Percentiles rank a stretch among this genome's conserved stretches.
phyloP scores from a whole-genome alignment of 2,329 filamentous ascomycete species.

The Hypoxylon sp. region DNA sequence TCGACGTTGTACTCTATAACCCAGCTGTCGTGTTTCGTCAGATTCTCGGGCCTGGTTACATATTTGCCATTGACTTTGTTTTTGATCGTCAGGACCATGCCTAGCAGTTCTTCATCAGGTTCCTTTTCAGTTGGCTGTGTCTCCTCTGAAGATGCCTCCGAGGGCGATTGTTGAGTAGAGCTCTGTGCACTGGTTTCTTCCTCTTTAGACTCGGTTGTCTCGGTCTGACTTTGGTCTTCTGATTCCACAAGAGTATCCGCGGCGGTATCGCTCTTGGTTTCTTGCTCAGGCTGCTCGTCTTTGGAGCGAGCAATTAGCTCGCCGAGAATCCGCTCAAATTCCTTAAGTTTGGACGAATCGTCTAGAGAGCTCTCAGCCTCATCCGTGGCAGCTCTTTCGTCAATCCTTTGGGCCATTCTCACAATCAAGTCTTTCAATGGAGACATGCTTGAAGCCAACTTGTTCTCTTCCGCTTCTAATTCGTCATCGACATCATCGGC shows the following conservation, averaged over 20 bases:
- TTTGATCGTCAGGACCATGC: constrained; percentile 77
- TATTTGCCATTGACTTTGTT: constrained; percentile 77
- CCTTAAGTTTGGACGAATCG: constrained; percentile 58
- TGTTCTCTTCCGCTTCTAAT: constrained; percentile 39
- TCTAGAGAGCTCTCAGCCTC: constrained; percentile 46
- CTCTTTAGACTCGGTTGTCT: constrained; percentile 11
- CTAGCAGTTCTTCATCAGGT: constrained; percentile 63
- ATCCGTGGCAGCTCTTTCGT: constrained; percentile 49
- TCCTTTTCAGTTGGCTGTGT: constrained; percentile 26
- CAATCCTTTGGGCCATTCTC: constrained; percentile 62
- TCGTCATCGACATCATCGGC: constrained; percentile 43
- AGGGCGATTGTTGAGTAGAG: constrained; percentile 17
- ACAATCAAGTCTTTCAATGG: constrained; percentile 62
- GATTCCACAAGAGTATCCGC: constrained; percentile 10
- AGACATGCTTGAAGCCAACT: constrained; percentile 53
- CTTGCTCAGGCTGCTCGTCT: constrained; percentile 29
- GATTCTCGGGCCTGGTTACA: constrained; percentile 69
- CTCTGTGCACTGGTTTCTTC: neutral
- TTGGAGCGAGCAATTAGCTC: constrained; percentile 59
- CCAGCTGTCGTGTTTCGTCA: constrained; percentile 68
- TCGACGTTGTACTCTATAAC: constrained; percentile 81
- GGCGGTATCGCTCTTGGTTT: constrained; percentile 6
- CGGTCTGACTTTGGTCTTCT: neutral
- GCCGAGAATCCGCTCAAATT: constrained; percentile 65
- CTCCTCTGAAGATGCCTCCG: neutral